Conservation (phyloP, 768 basidiomycete species). For the Leccinum barrowsii region DNA sequence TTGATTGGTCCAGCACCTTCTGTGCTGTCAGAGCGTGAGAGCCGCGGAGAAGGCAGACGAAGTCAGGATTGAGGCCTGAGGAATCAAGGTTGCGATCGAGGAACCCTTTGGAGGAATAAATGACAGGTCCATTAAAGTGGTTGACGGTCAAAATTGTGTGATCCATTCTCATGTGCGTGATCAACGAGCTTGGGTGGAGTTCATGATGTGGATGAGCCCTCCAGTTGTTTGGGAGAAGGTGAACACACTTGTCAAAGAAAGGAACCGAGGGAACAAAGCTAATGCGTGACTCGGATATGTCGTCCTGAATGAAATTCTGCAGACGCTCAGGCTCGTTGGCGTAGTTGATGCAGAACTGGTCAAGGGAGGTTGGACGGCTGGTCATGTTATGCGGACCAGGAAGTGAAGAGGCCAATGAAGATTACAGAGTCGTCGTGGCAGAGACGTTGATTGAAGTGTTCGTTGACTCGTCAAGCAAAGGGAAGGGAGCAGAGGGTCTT, state of each 20-base stretch:
- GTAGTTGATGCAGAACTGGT: constrained; percentile 96
- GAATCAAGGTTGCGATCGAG: constrained; percentile 85
- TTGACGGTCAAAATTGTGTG: constrained; percentile 90
- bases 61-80: constrained; percentile 73
- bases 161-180: constrained; percentile 83
- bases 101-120: constrained; percentile 89
- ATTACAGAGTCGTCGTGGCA: constrained; percentile 91
- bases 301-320: constrained; percentile 76
- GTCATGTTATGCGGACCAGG: constrained; percentile 91
- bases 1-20: constrained; percentile 82
- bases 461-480: constrained; percentile 89
- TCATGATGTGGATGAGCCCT: constrained; percentile 95
- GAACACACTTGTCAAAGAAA: constrained; percentile 90
- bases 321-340: constrained; percentile 76
- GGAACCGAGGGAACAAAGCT: constrained; percentile 64
- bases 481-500: constrained; percentile 91
- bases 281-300: constrained; percentile 76
- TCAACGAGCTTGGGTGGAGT: constrained; percentile 80
- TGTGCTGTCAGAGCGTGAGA: constrained; percentile 40
- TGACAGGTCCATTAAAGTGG: constrained; percentile 89
- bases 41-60: constrained; percentile 84
- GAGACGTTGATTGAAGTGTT: constrained; percentile 91
- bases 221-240: constrained; percentile 84
- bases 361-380: constrained; percentile 84
- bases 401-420: constrained; percentile 90